These are phyloP conservation scores for Styphnolobium japonicum DNA, from an alignment of 306 rosid species.

Conservation along the genomic window DNA sequence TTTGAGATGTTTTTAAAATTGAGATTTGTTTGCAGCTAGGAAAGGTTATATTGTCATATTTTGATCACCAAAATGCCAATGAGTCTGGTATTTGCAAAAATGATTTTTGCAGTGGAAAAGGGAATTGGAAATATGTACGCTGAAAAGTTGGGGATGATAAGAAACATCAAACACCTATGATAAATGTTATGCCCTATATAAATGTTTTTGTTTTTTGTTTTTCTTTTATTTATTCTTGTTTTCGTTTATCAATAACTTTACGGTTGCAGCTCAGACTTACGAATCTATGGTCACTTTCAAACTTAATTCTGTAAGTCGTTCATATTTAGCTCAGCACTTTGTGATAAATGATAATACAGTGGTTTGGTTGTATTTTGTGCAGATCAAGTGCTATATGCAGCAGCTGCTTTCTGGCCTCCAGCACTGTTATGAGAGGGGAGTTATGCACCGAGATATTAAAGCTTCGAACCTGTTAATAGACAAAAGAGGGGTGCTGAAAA, in stretches of 20 bases:
- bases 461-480: constrained; percentile 79
- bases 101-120: too few relatives aligned
- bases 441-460: constrained; percentile 71
- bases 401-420: constrained; percentile 75
- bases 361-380: constrained; percentile 10
- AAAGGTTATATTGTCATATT: neutral
- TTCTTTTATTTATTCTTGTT: neutral
- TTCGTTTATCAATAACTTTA: neutral
- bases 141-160: neutral
- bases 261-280: neutral
- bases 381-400: constrained; percentile 78
- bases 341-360: neutral
- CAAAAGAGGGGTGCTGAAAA: constrained; percentile 57
- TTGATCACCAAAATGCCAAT: neutral
- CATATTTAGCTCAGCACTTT: neutral
- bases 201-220: neutral
- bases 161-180: neutral
- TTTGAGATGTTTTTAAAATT: neutral
- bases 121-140: too few relatives aligned
- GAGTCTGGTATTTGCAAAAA: neutral
- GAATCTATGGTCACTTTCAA: neutral
- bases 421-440: constrained; percentile 63
- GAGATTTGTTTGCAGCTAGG: neutral
- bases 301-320: too few relatives aligned
- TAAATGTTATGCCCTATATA: neutral